phyloP scores from a whole-genome alignment of 2,329 filamentous ascomycete species.

The Botryosphaeria agaves region DNA sequence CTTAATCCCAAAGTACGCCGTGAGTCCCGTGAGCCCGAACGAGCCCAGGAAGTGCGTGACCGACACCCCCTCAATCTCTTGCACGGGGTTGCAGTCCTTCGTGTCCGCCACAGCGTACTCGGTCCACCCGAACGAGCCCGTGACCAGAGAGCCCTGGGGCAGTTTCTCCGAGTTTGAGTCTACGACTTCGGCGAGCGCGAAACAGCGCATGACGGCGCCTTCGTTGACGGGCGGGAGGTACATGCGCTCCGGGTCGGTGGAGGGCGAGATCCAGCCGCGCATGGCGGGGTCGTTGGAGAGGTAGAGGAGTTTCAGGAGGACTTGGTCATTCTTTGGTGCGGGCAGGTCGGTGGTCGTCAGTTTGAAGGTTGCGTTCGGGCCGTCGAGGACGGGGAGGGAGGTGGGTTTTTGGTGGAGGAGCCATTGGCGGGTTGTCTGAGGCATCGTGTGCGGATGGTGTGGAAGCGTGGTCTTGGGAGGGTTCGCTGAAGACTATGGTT shows the following conservation, averaged over 20 bases:
- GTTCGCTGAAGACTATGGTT: no score
- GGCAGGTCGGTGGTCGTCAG: constrained; percentile 18
- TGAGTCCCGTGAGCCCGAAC: constrained; percentile 24
- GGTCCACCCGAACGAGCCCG: constrained; percentile 18
- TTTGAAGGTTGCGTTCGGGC: constrained; percentile 23
- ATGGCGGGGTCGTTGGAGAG: constrained; percentile 37
- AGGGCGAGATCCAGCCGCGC: constrained; percentile 30
- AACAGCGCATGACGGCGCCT: constrained; percentile 21
- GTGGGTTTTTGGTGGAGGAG: constrained; percentile 23
- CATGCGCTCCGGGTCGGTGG: constrained; percentile 22
- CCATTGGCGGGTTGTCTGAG: constrained; percentile 29
- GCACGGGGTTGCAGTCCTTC: constrained; percentile 11
- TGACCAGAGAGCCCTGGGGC: constrained; percentile 18
- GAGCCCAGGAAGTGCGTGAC: constrained; percentile 28
- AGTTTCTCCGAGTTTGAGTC: constrained; percentile 15
- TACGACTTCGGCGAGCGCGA: constrained; percentile 19
- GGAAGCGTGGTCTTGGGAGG: no score
- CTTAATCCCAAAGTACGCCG: constrained; percentile 29
- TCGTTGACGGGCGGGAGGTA: constrained; percentile 27
- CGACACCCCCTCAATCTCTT: constrained; percentile 17
- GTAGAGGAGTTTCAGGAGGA: constrained; percentile 28
- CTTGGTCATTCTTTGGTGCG: constrained; percentile 19
- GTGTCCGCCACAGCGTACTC: constrained; percentile 23
- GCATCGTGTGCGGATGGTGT: no score
- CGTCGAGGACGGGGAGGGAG: constrained; percentile 16